A percentile compares a stretch with the other conserved stretches of the same genome.
Conservation (phyloP, 2,329 filamentous ascomycete species). For the Cordyceps javanica region DNA sequence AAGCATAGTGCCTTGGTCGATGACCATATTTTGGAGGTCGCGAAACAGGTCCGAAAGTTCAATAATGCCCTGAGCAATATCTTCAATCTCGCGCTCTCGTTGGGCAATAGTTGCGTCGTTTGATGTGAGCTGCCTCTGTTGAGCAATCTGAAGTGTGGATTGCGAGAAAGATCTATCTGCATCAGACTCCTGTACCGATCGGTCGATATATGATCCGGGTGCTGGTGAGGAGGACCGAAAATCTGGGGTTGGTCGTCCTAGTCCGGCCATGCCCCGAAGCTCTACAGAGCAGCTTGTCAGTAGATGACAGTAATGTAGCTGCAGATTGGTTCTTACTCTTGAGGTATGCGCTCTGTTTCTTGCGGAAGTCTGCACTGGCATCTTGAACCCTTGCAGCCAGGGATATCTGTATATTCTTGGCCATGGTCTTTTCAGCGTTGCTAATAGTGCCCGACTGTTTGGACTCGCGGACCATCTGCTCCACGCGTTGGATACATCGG, state of each 20-base stretch:
- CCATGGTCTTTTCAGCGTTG: constrained; percentile 88
- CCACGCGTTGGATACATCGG: constrained; percentile 78
- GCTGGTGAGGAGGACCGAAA: constrained; percentile 50
- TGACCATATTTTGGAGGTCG: constrained; percentile 91
- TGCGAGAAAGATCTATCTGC: constrained; percentile 90
- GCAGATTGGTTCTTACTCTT: constrained; percentile 58
- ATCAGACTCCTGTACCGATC: constrained; percentile 87
- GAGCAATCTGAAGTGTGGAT: constrained; percentile 75
- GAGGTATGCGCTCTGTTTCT: constrained; percentile 94
- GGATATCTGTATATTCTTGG: constrained; percentile 89
- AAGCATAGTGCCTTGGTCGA: constrained; percentile 84
- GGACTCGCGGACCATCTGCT: constrained; percentile 78
- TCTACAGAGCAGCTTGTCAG: constrained; percentile 40
- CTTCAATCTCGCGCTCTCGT: constrained; percentile 92
- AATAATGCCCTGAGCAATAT: constrained; percentile 97
- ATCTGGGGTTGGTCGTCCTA: constrained; percentile 41
- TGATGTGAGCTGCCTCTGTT: constrained; percentile 60
- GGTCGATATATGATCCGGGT: constrained; percentile 62
- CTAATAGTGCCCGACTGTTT: constrained; percentile 66
- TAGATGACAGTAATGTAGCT: not conserved
- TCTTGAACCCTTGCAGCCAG: constrained; percentile 85
- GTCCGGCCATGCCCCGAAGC: constrained; percentile 64
- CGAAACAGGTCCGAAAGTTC: constrained; percentile 95
- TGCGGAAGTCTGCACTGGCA: constrained; percentile 84
- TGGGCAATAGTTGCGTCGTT: constrained; percentile 84